A percentile compares a stretch with the other conserved stretches of the same genome.
These are phyloP conservation scores for Mucor sp. DNA, from an alignment of 371 early-diverging fungal species.

Conservation along the genomic window DNA sequence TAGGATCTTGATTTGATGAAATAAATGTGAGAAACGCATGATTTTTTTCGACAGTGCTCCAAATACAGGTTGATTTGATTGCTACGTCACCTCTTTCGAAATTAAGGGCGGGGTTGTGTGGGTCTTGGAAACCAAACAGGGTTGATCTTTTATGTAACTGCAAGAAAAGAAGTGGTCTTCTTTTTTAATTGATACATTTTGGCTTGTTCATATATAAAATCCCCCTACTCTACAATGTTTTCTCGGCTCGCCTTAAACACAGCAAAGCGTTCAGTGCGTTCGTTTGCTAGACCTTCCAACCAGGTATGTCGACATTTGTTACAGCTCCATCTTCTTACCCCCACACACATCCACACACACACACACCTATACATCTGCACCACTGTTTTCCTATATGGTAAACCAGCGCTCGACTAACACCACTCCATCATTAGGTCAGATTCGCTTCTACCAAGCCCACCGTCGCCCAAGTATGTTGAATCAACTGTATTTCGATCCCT, in stretches of 20 bases:
- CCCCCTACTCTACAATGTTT: conserved; percentile 52
- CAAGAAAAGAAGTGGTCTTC: neutral
- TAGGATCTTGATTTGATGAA: conserved; percentile 28
- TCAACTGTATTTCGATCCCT: neutral
- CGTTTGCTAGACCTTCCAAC: conserved; percentile 38
- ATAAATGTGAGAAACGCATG: neutral
- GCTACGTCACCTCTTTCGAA: conserved; percentile 6
- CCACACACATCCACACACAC: neutral
- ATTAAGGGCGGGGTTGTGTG: conserved; percentile 9
- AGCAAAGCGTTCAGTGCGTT: conserved; percentile 51
- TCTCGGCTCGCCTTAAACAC: conserved; percentile 49
- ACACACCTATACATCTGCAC: neutral
- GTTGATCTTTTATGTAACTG: conserved; percentile 3
- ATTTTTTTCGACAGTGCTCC: neutral
- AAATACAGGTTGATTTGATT: neutral
- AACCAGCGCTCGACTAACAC: neutral
- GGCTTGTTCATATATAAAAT: conserved; percentile 3
- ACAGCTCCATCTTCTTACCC: neutral
- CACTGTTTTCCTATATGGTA: neutral
- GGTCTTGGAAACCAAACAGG: conserved; percentile 1
- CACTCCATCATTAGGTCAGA: conserved; percentile 39
- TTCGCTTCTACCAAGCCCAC: conserved; percentile 50
- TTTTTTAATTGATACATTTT: conserved; percentile 13
- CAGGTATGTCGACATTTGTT: conserved; percentile 29
- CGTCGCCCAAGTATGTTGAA: conserved; percentile 12